Conservation (phyloP, 345 rosid genomes). For the Mangifera indica region DNA sequence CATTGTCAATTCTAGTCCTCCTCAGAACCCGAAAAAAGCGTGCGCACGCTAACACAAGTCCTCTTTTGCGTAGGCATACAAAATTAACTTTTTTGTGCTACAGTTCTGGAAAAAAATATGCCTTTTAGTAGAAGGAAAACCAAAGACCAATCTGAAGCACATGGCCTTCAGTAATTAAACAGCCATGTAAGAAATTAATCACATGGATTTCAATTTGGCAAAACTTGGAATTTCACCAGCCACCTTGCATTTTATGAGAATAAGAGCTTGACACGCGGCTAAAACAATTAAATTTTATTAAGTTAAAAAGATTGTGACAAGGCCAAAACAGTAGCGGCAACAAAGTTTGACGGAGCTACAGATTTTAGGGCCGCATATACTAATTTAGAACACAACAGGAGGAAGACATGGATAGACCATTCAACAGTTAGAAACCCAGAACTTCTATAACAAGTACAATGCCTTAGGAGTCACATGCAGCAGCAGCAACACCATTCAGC, state of each 20-base stretch:
- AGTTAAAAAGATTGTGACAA: neutral
- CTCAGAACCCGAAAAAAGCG: neutral
- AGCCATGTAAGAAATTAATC: neutral
- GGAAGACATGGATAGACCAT: constrained; percentile 14
- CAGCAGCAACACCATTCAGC: neutral
- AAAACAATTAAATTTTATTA: no score
- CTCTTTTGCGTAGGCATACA: neutral
- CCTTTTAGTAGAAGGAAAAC: neutral
- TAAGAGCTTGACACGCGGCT: no score
- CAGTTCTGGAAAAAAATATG: neutral
- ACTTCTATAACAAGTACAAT: neutral
- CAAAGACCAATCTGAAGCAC: neutral
- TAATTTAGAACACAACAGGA: constrained; percentile 15
- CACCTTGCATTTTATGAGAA: neutral
- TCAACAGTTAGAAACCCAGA: neutral
- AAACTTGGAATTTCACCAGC: no score
- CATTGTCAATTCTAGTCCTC: neutral
- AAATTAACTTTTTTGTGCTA: no score
- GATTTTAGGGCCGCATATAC: neutral
- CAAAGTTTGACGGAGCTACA: constrained; percentile 5
- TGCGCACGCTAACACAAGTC: neutral
- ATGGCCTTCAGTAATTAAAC: neutral
- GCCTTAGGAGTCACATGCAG: constrained; percentile 19
- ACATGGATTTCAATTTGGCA: neutral
- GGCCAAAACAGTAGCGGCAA: neutral